phyloP scores from a whole-genome alignment of 257 asterid genomes.

The Scutellaria minor region DNA sequence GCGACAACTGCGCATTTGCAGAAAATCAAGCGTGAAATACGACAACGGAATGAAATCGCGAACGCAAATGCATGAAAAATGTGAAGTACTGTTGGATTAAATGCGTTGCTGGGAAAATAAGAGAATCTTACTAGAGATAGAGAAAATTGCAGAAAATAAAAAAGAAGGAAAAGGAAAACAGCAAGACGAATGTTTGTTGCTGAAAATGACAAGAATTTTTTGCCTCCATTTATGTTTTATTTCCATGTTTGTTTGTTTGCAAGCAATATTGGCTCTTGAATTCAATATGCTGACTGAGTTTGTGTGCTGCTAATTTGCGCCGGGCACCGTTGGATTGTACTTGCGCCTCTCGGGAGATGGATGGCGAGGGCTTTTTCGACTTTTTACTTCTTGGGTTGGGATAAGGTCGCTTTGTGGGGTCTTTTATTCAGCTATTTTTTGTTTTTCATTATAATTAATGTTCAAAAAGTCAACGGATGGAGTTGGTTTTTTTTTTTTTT shows the following conservation, averaged over 20 bases:
- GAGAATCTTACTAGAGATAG: too few species aligned
- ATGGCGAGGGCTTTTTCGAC: conserved; percentile 28
- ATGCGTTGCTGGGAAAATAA: too few species aligned
- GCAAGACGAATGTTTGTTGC: conserved; percentile 12
- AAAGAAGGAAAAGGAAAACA: neutral
- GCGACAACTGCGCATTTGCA: neutral
- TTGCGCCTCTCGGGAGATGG: neutral
- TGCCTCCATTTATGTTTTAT: conserved; percentile 35
- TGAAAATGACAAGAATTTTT: conserved; percentile 31
- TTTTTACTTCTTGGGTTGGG: neutral
- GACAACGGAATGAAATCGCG: neutral
- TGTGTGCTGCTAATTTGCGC: conserved; percentile 23
- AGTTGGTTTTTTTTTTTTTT: too few species aligned
- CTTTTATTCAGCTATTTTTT: neutral
- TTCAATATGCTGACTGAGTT: neutral
- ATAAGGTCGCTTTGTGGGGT: neutral
- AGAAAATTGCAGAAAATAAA: neutral
- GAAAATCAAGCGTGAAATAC: neutral
- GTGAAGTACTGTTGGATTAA: neutral
- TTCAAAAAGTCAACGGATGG: too few species aligned
- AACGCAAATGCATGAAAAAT: neutral
- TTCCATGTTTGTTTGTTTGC: neutral
- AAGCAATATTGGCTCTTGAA: too few species aligned
- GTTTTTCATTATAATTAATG: neutral
- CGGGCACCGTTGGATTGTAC: conserved; percentile 22